Conservation (phyloP, 495 filamentous ascomycete genomes). For the Tuber aestivum region DNA sequence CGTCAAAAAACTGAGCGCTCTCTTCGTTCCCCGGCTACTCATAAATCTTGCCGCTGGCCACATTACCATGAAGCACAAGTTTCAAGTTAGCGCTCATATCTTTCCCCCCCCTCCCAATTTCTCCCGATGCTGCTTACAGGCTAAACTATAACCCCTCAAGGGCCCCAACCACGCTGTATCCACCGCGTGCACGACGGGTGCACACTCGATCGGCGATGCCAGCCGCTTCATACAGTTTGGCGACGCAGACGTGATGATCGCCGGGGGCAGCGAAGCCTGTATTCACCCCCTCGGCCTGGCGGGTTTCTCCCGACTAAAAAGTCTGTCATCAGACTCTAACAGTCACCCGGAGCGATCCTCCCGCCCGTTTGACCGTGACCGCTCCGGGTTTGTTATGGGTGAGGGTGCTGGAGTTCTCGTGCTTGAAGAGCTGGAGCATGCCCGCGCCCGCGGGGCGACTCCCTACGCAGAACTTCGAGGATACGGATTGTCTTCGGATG, state of each 20-base stretch:
- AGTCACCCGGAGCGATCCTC: conserved; percentile 52
- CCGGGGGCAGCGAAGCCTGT: conserved; percentile 88
- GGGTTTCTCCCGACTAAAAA: conserved; percentile 82
- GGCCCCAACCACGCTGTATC: conserved; percentile 88
- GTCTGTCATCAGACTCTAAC: conserved; percentile 57
- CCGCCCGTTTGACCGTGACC: conserved; percentile 77
- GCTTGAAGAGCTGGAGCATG: conserved; percentile 86
- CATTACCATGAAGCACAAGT: conserved; percentile 85
- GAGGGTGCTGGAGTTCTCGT: conserved; percentile 86
- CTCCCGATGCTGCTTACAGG: not conserved
- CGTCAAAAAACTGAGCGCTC: conserved; percentile 82
- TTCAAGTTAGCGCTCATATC: conserved; percentile 52
- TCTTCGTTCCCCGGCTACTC: conserved; percentile 86
- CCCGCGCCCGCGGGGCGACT: conserved; percentile 64
- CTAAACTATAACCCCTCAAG: conserved; percentile 40
- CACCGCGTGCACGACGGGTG: conserved; percentile 91
- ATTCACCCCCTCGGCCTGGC: conserved; percentile 90
- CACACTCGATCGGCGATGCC: conserved; percentile 89
- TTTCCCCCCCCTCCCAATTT: not conserved
- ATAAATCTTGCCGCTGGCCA: conserved; percentile 94
- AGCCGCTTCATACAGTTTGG: conserved; percentile 81
- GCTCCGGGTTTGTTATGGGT: conserved; percentile 83
- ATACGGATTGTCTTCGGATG: conserved; percentile 82
- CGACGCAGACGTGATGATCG: conserved; percentile 90
- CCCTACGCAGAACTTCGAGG: conserved; percentile 89